A percentile compares a stretch with the other conserved stretches of the same genome.
These are phyloP conservation scores for Pythium inflatum DNA, from an alignment of 352 stramenopile species.

Conservation along the genomic window DNA sequence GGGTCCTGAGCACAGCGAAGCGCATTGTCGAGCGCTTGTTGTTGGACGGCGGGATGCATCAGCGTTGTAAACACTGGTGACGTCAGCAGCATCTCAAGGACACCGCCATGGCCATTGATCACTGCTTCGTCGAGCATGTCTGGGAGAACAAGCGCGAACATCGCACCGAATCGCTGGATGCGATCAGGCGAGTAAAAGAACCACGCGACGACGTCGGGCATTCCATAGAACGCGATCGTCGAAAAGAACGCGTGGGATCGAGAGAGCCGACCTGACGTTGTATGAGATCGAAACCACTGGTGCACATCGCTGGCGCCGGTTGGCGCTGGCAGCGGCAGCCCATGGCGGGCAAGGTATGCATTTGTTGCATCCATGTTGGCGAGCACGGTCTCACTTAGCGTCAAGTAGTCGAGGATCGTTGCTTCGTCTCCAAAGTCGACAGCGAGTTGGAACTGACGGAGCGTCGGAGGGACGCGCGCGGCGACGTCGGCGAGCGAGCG, in stretches of 20 bases:
- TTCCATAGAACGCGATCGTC: too few species aligned
- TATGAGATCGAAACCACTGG: neutral
- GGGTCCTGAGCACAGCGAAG: neutral
- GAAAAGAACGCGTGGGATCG: too few species aligned
- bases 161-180: neutral
- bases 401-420: slow-evolving; percentile 1
- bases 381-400: neutral
- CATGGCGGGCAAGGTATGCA: neutral
- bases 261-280: neutral
- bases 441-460: neutral
- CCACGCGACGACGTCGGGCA: too few species aligned
- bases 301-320: neutral
- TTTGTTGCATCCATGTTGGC: neutral
- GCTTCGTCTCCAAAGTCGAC: neutral
- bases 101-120: neutral
- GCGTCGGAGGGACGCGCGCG: neutral
- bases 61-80: neutral
- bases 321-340: too few species aligned
- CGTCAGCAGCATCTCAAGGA: slow-evolving; percentile 2
- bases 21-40: neutral
- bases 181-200: neutral
- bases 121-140: neutral
- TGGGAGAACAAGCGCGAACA: neutral
- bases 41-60: neutral
- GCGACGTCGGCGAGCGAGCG: neutral